Conservation (phyloP, 345 rosid species). For the Raphanus sativus region DNA sequence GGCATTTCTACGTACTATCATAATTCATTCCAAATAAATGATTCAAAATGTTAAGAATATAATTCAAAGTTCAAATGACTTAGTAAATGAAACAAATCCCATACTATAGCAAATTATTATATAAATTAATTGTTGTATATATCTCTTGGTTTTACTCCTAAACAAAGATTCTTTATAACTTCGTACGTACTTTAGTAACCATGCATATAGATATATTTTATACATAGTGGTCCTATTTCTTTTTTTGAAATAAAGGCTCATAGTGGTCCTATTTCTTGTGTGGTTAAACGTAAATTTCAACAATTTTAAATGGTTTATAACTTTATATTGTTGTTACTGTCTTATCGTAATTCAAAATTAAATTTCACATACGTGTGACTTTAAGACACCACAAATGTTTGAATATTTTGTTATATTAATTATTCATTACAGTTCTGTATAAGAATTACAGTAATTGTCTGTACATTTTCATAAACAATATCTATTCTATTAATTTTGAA, state of each 20-base stretch:
- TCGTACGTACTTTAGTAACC: not conserved
- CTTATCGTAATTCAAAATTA: not conserved
- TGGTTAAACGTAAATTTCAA: too few relatives aligned
- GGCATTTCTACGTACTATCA: not conserved
- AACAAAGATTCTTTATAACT: not conserved
- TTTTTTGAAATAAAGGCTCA: too few relatives aligned
- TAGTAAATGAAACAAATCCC: too few relatives aligned
- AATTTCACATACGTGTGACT: not conserved
- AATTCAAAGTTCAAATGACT: too few relatives aligned
- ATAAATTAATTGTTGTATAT: not conserved
- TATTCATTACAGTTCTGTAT: not conserved
- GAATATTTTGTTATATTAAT: not conserved
- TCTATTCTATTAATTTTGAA: too few relatives aligned
- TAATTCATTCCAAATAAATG: not conserved
- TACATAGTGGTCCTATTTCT: not conserved
- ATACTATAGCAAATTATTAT: too few relatives aligned
- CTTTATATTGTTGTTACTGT: not conserved
- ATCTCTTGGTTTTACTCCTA: not conserved
- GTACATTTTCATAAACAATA: not conserved
- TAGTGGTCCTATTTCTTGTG: too few relatives aligned
- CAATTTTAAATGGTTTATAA: not conserved
- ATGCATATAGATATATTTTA: not conserved
- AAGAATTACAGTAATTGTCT: slow-evolving; percentile 18
- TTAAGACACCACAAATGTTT: not conserved
- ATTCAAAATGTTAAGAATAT: too few relatives aligned